Evolutionary conservation across 192 early-diverging fungal species (phyloP), one percentile per base, ranked within the genome.

Genomic region (Coemansia sp.): DNA sequence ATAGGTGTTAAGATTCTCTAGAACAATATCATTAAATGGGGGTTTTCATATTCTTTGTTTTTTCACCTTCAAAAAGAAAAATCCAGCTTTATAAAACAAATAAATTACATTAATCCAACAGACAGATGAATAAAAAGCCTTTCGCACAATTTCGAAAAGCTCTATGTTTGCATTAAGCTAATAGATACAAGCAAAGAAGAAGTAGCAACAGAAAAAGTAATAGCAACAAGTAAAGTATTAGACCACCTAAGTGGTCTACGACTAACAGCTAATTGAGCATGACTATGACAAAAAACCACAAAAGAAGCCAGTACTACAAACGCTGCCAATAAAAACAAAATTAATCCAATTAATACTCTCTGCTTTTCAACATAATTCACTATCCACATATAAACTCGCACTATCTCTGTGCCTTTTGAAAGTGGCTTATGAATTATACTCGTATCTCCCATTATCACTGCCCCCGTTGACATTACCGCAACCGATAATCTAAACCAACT

Each of bases 401-500:
- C 51, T 5, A 64, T 20, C n/a, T 46, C 24, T 6, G 17, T 8
- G 39, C 61, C 33, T 6, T 23, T 20, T 4, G 61, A 66, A 8
- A 66, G 33, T 3, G 54, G 23, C 31, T 36, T 53, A 9, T 36
- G 51, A 24, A 54, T 27, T 25, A 31, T 22, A 11, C 50, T 29
- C 11, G 51, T 62, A 27, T 67, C 58, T 20, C 46, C 50, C 4
- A 80, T 30, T n/a, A 63, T 59, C 4, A 53, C 72, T 7, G 72
- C 68, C n/a, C 73, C 78, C 0, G 78, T 72, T 36, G 56, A 63
- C 70, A 75, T 75, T 32, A 75, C 25, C 3, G 66, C 70, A 21
- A 81, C 54, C 0, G 73, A 64, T 6, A 81, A 51, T 1, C 78
- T 70, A 1, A 75, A 39, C 69, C 78, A 81, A 70, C 78, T 70